Base-by-base conservation (phyloP, 805 yeast genomes). In the Candida orba region DNA sequence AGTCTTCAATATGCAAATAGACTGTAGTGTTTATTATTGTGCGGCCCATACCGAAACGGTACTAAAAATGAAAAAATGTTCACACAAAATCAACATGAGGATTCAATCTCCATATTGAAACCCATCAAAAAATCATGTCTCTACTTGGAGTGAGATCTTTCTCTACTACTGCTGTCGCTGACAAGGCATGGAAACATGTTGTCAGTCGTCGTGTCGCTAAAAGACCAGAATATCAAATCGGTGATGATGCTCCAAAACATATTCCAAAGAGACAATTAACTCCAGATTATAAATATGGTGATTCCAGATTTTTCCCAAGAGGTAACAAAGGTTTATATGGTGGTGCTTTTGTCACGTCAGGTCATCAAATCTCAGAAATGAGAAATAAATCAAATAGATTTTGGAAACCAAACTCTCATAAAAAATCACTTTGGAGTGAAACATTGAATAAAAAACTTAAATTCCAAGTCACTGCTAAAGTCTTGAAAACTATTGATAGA, bases 291-390 rank as follows among this genome's bases (percentile, higher is more conserved):
- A 81, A 85, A 41, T 91, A 82, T 64, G 91, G 91, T 24, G 89
- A 84, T 46, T 74, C 96, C 3, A 66, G 69, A 42, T 73, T 78
- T 48, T 91, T 79, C 69, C 89, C 89, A 60, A 84, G 89, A 65
- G 80, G 90, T 53, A 87, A 91, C 62, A 68, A 81, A 41, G 99
- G 98, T 6, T 72, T 93, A 35, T 91, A 76, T 61, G 99, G 98
- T 22, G 99, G 96, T 14, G 77, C 84, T 44, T 83, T 82, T 58
- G 76, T 86, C 40, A 79, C 78, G 51, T 74, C 79, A 50, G 95
- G 96, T 53, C 78, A 87, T 64, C 76, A 78, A 45, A 74, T 90
- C 46, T 78, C 95, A 14, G 95, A 88, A 59, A 71, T 76, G 57
- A 79, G 80, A 41, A 73, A 75, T 44, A 87, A 85, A 66, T 81